A percentile compares a stretch with the other conserved stretches of the same genome.
Conservation (phyloP, 345 rosid species). For the Isatis tinctoria region DNA sequence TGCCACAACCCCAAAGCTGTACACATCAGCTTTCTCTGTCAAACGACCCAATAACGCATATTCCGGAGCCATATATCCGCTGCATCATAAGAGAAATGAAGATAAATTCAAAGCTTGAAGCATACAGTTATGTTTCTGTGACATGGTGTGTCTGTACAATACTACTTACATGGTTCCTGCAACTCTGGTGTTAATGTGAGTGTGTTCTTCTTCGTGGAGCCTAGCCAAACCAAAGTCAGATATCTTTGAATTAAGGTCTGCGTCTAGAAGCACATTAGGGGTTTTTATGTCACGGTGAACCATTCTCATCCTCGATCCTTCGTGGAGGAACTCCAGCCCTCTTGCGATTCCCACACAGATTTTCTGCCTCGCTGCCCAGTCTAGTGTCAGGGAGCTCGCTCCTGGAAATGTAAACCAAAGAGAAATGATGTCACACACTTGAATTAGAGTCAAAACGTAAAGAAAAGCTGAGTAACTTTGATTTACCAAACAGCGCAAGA, state of each 20-base stretch:
- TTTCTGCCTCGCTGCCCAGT: slow-evolving; percentile 47
- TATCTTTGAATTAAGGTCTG: slow-evolving; percentile 51
- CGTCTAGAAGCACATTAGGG: slow-evolving; percentile 52
- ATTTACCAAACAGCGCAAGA: slow-evolving; percentile 24
- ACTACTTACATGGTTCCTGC: slow-evolving; percentile 62
- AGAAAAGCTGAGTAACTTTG: not conserved
- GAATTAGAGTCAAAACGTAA: not conserved
- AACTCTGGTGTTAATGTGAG: slow-evolving; percentile 52
- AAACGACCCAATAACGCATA: slow-evolving; percentile 40
- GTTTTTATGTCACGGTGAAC: slow-evolving; percentile 68
- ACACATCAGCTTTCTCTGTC: slow-evolving; percentile 51
- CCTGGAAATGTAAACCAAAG: not conserved
- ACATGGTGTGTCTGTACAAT: not conserved
- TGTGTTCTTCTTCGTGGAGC: slow-evolving; percentile 46
- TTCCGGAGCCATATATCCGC: slow-evolving; percentile 44
- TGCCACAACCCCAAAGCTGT: slow-evolving; percentile 46
- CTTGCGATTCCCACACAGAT: slow-evolving; percentile 59
- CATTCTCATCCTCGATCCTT: slow-evolving; percentile 48
- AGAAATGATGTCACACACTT: not conserved
- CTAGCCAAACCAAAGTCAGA: slow-evolving; percentile 72
- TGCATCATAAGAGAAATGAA: slow-evolving; percentile 8
- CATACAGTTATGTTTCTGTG: not conserved
- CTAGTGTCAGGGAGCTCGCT: slow-evolving; percentile 25
- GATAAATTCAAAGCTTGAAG: not conserved
- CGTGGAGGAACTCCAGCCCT: slow-evolving; percentile 61